phyloP scores from a whole-genome alignment of 306 rosid species.

The Vigna trinervia region DNA sequence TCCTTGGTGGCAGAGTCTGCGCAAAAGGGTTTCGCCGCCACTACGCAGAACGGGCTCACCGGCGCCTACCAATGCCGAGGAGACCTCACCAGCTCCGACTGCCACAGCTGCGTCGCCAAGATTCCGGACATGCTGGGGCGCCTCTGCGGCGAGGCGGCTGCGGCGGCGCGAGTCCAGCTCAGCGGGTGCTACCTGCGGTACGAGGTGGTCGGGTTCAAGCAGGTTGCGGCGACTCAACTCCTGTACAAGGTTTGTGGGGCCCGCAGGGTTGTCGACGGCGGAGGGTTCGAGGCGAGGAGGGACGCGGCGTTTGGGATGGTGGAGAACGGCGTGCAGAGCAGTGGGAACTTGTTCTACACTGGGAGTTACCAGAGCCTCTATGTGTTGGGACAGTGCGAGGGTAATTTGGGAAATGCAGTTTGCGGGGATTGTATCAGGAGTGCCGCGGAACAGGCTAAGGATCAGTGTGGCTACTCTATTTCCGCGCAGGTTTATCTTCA shows the following conservation, averaged over 20 bases:
- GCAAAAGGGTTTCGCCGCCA: slow-evolving; percentile 64
- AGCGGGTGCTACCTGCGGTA: slow-evolving; percentile 78
- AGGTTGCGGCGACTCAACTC: slow-evolving; percentile 58
- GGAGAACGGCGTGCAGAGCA: slow-evolving; percentile 64
- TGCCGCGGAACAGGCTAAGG: slow-evolving; percentile 62
- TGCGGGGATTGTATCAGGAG: slow-evolving; percentile 73
- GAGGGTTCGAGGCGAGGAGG: slow-evolving; percentile 67
- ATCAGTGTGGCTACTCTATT: slow-evolving; percentile 63
- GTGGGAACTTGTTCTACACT: slow-evolving; percentile 67
- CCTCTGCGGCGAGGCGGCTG: slow-evolving; percentile 60
- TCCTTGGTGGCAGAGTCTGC: slow-evolving; percentile 59
- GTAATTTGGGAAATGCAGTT: slow-evolving; percentile 65
- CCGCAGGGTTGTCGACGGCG: slow-evolving; percentile 51
- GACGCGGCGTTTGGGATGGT: slow-evolving; percentile 72
- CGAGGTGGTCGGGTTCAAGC: slow-evolving; percentile 70
- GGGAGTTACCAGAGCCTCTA: slow-evolving; percentile 74
- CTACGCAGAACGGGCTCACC: slow-evolving; percentile 51
- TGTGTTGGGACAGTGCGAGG: slow-evolving; percentile 90
- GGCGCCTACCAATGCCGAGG: slow-evolving; percentile 94
- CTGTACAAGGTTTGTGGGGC: slow-evolving; percentile 74
- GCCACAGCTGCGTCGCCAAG: slow-evolving; percentile 66
- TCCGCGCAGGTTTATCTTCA: slow-evolving; percentile 82
- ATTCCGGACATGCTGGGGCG: slow-evolving; percentile 50
- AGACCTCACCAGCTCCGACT: slow-evolving; percentile 67
- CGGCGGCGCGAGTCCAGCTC: slow-evolving; percentile 85